Conservation (phyloP, 2,329 filamentous ascomycete species). For the Clarireedia homoeocarpa region DNA sequence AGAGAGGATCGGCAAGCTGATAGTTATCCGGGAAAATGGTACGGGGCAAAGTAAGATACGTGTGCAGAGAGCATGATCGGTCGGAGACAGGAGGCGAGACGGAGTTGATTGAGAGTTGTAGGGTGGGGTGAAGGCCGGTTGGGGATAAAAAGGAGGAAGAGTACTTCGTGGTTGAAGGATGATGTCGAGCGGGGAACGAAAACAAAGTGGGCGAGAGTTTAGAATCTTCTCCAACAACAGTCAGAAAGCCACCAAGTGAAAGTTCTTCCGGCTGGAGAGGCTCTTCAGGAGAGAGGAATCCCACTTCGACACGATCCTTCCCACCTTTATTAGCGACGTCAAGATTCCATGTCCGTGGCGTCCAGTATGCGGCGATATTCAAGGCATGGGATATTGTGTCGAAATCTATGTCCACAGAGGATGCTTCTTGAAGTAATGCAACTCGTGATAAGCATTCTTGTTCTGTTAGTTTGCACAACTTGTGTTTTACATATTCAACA, state of each 20-base stretch:
- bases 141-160: slow-evolving; percentile 58
- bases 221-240: slow-evolving; percentile 67
- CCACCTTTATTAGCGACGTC: slow-evolving; percentile 23
- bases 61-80: slow-evolving; percentile 63
- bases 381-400: slow-evolving; percentile 60
- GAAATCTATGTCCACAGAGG: slow-evolving; percentile 70
- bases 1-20: slow-evolving; percentile 69
- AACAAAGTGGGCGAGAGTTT: slow-evolving; percentile 72
- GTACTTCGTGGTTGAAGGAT: slow-evolving; percentile 49
- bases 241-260: slow-evolving; percentile 69
- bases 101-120: slow-evolving; percentile 58
- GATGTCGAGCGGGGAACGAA: slow-evolving; percentile 75
- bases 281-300: slow-evolving; percentile 61
- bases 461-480: slow-evolving; percentile 42
- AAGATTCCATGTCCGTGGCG: slow-evolving; percentile 28
- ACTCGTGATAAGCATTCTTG: slow-evolving; percentile 43
- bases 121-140: slow-evolving; percentile 74
- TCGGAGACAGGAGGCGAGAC: slow-evolving; percentile 40
- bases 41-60: slow-evolving; percentile 76
- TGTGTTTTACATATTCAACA: slow-evolving; percentile 42
- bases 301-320: slow-evolving; percentile 65
- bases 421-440: slow-evolving; percentile 42
- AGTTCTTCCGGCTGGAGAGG: slow-evolving; percentile 65
- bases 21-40: slow-evolving; percentile 81
- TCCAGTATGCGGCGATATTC: slow-evolving; percentile 59